Evolutionary conservation across 352 stramenopile genomes (phyloP), one percentile per base, ranked within the genome.

Genomic region (Pythium oligandrum): DNA sequence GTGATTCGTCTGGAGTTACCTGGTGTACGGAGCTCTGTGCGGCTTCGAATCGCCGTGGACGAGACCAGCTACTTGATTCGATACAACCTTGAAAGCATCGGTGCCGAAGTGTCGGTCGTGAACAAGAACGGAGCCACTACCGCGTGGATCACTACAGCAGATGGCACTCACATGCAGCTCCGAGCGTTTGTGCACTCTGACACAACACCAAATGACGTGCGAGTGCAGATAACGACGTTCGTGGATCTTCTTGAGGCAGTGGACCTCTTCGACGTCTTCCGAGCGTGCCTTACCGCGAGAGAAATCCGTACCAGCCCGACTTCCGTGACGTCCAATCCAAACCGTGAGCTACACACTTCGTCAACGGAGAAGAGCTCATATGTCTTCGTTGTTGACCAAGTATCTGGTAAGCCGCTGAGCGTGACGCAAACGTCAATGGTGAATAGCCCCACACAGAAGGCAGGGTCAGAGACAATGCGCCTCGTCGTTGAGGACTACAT

Each of bases 201-300:
- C 2, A 33, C 36, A 1, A 52, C 58, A 5, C 54, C 53, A 0
- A 37, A 49, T 0, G 49, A 57, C 9, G 56, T 60, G 3, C 66
- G 58, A 35, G 31, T 61, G 4, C 64, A 79, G 35, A 69, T 84
- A 47, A 54, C 68, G 4, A 56, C 59, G 6, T 39, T 84, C 9
- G 36, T 86, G 10, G 68, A 69, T 36, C 63, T 83, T 5, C 45
- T 83, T 6, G 75, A 83, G 46, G 47, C 59, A 5, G 51, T 86
- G 10, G 72, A 83, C 42, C 53, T 86, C 39, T 63, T 68, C n/a
- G 75, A 81, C 40, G 62, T 78, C 37, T 63, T 72, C 35, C 62
- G 53, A 4, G 66, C 71, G 1, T 68, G 53, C 32, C 17, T 71
- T 5, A 45, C n/a, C 4, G 57, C 52, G 10, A 46, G 46, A 8